Conservation (phyloP, 441 rosid species). For the Gossypium trilobum region DNA sequence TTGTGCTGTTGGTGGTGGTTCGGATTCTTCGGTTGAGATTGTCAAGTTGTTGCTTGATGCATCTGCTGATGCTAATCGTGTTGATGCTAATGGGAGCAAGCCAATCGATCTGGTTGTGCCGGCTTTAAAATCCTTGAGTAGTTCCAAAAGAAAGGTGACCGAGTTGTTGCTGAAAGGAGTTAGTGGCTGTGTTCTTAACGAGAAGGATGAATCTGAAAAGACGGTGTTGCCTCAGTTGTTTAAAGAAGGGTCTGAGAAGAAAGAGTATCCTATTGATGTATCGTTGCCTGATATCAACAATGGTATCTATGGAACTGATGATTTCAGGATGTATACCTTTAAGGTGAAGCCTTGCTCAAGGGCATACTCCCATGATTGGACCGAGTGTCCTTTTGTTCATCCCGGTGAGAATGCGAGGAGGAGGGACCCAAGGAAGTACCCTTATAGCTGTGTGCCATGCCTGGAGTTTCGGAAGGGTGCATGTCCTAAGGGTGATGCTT, state of each 20-base stretch:
- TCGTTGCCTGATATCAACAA: constrained; percentile 77
- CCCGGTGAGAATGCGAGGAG: constrained; percentile 96
- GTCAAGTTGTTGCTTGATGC: constrained; percentile 64
- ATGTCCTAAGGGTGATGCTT: constrained; percentile 68
- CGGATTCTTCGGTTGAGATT: constrained; percentile 38
- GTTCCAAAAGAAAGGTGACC: constrained; percentile 40
- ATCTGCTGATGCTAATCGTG: constrained; percentile 38
- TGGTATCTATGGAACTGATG: constrained; percentile 74
- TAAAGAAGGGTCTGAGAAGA: constrained; percentile 51
- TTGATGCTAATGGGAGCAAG: constrained; percentile 53
- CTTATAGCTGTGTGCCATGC: constrained; percentile 89
- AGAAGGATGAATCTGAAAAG: constrained; percentile 34
- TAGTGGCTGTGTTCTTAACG: constrained; percentile 10
- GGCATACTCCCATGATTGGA: constrained; percentile 96
- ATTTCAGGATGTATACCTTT: constrained; percentile 79
- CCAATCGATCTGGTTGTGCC: constrained; percentile 46
- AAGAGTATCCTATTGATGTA: constrained; percentile 72
- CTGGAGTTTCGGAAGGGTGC: constrained; percentile 89
- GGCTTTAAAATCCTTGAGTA: constrained; percentile 25
- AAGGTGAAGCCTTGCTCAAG: constrained; percentile 93
- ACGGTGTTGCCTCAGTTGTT: constrained; percentile 27
- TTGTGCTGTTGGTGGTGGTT: constrained; percentile 69
- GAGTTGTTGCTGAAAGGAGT: constrained; percentile 46
- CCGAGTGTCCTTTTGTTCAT: constrained; percentile 92
- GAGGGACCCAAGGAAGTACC: constrained; percentile 85